Percentiles rank a stretch among this genome's conserved stretches.
These are phyloP conservation scores for Phialocephala sp. DNA, from an alignment of 2,329 filamentous ascomycete species.

Conservation along the genomic window DNA sequence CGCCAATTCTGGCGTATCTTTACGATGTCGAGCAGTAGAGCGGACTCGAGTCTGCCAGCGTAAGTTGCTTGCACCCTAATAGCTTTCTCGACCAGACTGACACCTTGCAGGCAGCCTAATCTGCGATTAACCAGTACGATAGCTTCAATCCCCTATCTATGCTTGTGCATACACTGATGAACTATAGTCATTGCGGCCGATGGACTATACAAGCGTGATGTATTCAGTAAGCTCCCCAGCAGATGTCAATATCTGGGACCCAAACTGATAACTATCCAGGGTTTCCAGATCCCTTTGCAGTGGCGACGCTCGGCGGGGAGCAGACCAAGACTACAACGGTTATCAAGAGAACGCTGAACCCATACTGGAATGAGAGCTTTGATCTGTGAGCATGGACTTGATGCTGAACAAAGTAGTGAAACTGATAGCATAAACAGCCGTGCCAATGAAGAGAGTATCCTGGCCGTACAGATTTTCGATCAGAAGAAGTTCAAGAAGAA, in stretches of 20 bases:
- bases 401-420: conserved; percentile 31
- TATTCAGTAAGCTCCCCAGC: conserved; percentile 77
- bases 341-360: conserved; percentile 96
- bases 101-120: conserved; percentile 72
- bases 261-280: conserved; percentile 57
- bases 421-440: conserved; percentile 60
- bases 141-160: conserved; percentile 11
- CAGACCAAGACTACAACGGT: conserved; percentile 98
- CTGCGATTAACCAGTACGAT: conserved; percentile 87
- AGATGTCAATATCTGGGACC: conserved; percentile 6
- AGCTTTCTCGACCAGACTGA: conserved; percentile 31
- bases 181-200: conserved; percentile 92
- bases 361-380: conserved; percentile 99
- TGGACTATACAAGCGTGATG: conserved; percentile 98
- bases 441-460: conserved; percentile 92
- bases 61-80: conserved; percentile 50
- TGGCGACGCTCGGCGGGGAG: conserved; percentile 95
- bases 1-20: conserved; percentile 42
- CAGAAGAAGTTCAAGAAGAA: conserved; percentile 99
- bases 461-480: conserved; percentile 98
- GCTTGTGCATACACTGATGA: conserved; percentile 46
- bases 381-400: conserved; percentile 71
- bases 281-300: conserved; percentile 96
- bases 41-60: conserved; percentile 67
- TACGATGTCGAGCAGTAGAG: conserved; percentile 53